These are phyloP conservation scores for Ulota crispa DNA, from an alignment of 225 moss, liverwort and hornwort genomes.

Conservation along the genomic window DNA sequence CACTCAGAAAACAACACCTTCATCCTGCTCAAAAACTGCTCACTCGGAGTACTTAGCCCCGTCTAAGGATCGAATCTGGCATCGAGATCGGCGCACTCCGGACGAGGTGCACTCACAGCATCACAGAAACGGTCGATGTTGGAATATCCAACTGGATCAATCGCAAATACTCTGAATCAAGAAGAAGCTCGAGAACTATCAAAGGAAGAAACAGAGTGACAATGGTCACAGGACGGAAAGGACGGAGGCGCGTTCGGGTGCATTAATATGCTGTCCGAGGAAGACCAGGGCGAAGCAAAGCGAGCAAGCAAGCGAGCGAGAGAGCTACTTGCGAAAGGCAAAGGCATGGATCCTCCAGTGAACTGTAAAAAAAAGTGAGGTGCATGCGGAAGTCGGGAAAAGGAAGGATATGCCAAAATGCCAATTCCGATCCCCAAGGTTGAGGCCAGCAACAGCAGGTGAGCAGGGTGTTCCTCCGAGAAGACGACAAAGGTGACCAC, in stretches of 20 bases:
- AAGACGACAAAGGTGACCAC: not conserved
- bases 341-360: not conserved
- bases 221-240: not conserved
- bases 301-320: not conserved
- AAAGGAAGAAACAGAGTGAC: not conserved
- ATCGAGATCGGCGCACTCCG: not conserved
- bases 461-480: not conserved
- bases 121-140: not conserved
- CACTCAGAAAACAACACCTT: not conserved
- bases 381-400: not conserved
- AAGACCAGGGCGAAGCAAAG: not conserved
- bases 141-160: slow-evolving; percentile 23
- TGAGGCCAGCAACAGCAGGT: not conserved
- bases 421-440: slow-evolving; percentile 33
- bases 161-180: not conserved
- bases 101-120: too few relatives aligned
- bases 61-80: slow-evolving; percentile 1
- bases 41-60: not conserved
- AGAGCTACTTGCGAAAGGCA: slow-evolving; percentile 6
- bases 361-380: not conserved
- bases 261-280: not conserved
- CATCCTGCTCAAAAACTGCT: not conserved
- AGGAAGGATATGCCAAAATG: slow-evolving; percentile 44
- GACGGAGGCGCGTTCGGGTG: slow-evolving; percentile 1
- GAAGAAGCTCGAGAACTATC: not conserved